Conservation (phyloP, 2,329 filamentous ascomycete genomes). For the Huntiella omanensis region DNA sequence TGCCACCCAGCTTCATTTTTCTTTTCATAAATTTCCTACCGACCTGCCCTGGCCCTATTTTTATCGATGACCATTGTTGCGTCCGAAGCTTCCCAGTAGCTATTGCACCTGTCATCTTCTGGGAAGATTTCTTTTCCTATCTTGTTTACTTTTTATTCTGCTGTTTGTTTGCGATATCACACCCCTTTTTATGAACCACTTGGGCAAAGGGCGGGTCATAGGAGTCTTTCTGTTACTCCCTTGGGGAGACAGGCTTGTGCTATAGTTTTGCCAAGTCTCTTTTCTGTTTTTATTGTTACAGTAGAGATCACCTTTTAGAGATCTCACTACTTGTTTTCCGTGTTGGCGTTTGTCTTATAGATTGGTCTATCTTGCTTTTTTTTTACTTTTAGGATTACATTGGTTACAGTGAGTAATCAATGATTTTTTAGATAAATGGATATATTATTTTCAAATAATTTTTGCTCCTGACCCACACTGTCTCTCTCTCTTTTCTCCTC, state of each 20-base stretch:
- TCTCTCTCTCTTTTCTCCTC: background rate
- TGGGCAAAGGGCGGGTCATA: too few species aligned
- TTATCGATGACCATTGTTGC: background rate
- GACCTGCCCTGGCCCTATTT: too few species aligned
- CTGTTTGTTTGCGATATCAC: background rate
- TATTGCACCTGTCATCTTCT: constrained; percentile 5
- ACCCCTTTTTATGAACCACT: too few species aligned
- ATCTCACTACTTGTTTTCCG: background rate
- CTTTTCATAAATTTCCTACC: constrained; percentile 14
- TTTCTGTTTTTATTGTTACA: too few species aligned
- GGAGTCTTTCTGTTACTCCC: too few species aligned
- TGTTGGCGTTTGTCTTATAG: background rate
- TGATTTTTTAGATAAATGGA: background rate
- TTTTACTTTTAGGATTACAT: background rate
- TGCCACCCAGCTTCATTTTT: constrained; percentile 15
- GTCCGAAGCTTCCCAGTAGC: constrained; percentile 7
- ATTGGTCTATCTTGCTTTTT: background rate
- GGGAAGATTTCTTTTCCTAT: constrained; percentile 1
- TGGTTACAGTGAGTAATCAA: background rate
- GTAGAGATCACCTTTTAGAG: too few species aligned
- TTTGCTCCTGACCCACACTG: background rate
- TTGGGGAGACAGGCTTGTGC: too few species aligned
- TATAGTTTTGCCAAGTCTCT: too few species aligned
- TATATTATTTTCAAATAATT: background rate
- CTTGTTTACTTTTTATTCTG: background rate